Conservation (phyloP, 2,329 filamentous ascomycete species). For the Aspergillus jensenii region DNA sequence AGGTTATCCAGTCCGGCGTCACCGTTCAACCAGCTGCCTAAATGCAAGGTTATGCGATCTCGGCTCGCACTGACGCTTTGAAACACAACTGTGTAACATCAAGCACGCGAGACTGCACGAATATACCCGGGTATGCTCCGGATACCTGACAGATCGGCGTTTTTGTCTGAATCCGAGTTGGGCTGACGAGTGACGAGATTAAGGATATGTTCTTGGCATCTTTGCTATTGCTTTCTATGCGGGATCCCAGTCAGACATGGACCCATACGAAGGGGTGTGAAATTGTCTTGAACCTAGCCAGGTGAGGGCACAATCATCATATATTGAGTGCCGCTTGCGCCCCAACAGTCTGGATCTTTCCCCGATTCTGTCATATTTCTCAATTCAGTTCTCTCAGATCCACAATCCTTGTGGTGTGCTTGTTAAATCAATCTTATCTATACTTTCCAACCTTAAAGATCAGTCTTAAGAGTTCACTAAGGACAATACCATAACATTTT, state of each 20-base stretch:
- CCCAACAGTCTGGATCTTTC: not conserved
- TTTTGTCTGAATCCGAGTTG: constrained; percentile 6
- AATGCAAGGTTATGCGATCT: not conserved
- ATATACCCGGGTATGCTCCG: constrained; percentile 9
- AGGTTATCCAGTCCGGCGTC: not conserved
- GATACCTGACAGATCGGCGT: constrained; percentile 11
- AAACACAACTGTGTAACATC: constrained; percentile 16
- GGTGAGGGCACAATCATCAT: constrained; percentile 2
- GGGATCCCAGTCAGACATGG: not conserved
- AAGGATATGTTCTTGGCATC: constrained; percentile 14
- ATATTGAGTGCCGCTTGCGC: constrained; percentile 7
- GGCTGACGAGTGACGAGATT: constrained; percentile 8
- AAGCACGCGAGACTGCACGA: constrained; percentile 10
- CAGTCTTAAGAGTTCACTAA: not conserved
- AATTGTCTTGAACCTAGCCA: constrained; percentile 5
- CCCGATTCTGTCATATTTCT: not conserved
- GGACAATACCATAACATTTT: not conserved
- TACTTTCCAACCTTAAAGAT: not conserved
- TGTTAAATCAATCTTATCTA: not conserved
- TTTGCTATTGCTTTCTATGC: constrained; percentile 9
- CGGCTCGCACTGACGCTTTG: constrained; percentile 6
- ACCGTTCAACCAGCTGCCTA: not conserved
- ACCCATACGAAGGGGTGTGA: not conserved
- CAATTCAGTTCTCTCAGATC: not conserved
- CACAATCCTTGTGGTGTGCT: not conserved